Evolutionary conservation across 1,284 basidiomycete genomes (phyloP), one percentile per base, ranked within the genome.

Genomic region (Papiliotrema flavescens): DNA sequence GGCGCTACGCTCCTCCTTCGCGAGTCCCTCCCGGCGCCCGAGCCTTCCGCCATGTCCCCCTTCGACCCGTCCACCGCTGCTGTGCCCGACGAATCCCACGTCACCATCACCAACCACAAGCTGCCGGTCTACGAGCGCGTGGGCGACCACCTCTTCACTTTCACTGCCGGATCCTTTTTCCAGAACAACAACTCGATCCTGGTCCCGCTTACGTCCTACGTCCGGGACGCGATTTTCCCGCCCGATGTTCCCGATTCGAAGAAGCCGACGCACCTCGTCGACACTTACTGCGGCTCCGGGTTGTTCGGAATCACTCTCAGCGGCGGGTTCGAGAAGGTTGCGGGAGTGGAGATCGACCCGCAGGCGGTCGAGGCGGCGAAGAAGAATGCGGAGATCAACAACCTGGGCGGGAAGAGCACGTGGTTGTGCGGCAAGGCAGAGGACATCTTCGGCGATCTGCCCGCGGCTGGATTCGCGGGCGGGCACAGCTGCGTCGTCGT

Each of bases 181-280:
- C 95, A 98, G 74, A 98, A 98, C 81, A 98, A 98, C 80, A 95
- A 95, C 71, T 86, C 88, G 19, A 90, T 97, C 51, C 84, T 98
- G 17, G 80, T 86, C 8, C 85, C 89, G 0, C 82, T 98, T 47
- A 88, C 90, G 8, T 75, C 83, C 56, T 92, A 94, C 76, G 89
- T 96, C 53, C 82, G 83, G 52, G 81, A 86, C 40, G 84, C 87
- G 45, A 85, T 92, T 65, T 85, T 88, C 68, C 79, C 78, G 9
- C 52, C 75, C 14, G 58, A 70, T 7, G 45, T 47, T 3, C 35
- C 51, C 3, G 35, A 53, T 19, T 34, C 17, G 15, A 24, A 28
- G 7, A 59, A 56, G 32, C 85, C 87, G 1, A 90, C 88, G 0
- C 90, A 92, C 71, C 84, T 96, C 24, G 88, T 96, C 34, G 91